phyloP scores from a whole-genome alignment of 768 basidiomycete species.

The Suillus paluster region DNA sequence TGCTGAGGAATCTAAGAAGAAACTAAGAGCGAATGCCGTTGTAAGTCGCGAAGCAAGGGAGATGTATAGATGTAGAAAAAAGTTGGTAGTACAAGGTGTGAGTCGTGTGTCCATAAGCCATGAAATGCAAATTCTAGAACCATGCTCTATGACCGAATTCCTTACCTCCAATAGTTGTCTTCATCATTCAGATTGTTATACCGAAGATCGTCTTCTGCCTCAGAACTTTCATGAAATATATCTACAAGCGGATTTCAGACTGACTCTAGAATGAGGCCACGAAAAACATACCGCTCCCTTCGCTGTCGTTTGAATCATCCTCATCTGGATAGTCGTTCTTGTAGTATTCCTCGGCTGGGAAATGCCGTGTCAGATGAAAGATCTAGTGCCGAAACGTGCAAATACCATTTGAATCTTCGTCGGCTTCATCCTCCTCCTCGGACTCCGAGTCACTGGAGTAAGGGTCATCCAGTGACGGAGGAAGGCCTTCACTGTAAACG shows the following conservation, averaged over 20 bases:
- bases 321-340: slow-evolving; percentile 87
- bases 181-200: slow-evolving; percentile 35
- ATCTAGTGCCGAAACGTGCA: slow-evolving; percentile 4
- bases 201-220: slow-evolving; percentile 46
- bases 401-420: slow-evolving; percentile 85
- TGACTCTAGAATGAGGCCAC: slow-evolving; percentile 5
- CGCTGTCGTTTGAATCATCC: slow-evolving; percentile 47
- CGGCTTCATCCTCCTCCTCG: slow-evolving; percentile 73
- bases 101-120: slow-evolving; percentile 1
- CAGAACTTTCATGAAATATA: slow-evolving; percentile 59
- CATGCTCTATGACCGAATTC: slow-evolving; percentile 2
- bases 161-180: slow-evolving; percentile 40
- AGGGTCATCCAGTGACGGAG: slow-evolving; percentile 55
- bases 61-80: slow-evolving; percentile 21
- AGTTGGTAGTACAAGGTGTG: slow-evolving; percentile 20
- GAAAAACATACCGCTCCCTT: slow-evolving; percentile 40
- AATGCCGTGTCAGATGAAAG: background rate
- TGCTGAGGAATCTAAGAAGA: slow-evolving; percentile 16
- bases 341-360: slow-evolving; percentile 80
- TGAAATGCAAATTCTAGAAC: slow-evolving; percentile 16
- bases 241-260: slow-evolving; percentile 41
- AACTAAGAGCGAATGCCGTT: slow-evolving; percentile 15
- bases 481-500: slow-evolving; percentile 61
- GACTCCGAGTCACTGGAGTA: slow-evolving; percentile 68
- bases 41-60: slow-evolving; percentile 14